A percentile compares a stretch with the other conserved stretches of the same genome.
Evolutionary conservation across 108 stramenopile species (phyloP).

Genomic region (Aurantiochytrium sp.): DNA sequence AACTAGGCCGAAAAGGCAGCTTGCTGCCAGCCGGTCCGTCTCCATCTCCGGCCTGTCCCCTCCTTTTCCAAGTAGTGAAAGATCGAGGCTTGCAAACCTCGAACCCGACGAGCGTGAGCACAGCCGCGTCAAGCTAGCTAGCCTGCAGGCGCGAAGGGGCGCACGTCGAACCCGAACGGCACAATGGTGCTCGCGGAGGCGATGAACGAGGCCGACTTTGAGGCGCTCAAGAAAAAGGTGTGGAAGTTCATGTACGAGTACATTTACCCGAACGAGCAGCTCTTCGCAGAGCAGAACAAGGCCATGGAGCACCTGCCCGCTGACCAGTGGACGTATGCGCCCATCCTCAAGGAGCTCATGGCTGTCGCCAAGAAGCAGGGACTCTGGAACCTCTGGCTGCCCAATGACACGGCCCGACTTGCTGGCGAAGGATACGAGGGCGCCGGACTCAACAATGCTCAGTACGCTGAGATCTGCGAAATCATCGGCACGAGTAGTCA

Average conservation of each 20-base stretch:
- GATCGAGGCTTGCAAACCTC: too few relatives aligned
- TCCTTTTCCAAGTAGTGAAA: too few relatives aligned
- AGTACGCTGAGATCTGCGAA: constrained; percentile 81
- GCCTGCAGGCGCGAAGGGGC: too few relatives aligned
- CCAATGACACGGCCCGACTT: constrained; percentile 33
- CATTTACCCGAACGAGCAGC: constrained; percentile 25
- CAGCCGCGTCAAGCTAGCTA: too few relatives aligned
- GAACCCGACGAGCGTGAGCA: too few relatives aligned
- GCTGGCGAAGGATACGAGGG: constrained; percentile 41
- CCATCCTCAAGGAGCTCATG: constrained; percentile 63
- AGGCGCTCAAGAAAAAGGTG: neutral
- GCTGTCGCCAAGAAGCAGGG: constrained; percentile 62
- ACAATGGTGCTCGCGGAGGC: neutral
- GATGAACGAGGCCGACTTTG: neutral
- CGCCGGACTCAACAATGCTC: constrained; percentile 52
- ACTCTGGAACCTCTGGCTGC: constrained; percentile 84
- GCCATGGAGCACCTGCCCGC: constrained; percentile 1
- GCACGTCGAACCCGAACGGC: neutral
- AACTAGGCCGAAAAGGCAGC: too few relatives aligned
- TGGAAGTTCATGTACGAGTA: neutral
- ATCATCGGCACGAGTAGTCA: constrained; percentile 70
- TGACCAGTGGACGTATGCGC: constrained; percentile 29
- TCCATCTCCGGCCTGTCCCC: too few relatives aligned
- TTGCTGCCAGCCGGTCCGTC: too few relatives aligned
- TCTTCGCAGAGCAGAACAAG: neutral